A percentile compares a stretch with the other conserved stretches of the same genome.
Evolutionary conservation across 179 eudicot genomes (phyloP).

Genomic region (Patellifolia procumbens): DNA sequence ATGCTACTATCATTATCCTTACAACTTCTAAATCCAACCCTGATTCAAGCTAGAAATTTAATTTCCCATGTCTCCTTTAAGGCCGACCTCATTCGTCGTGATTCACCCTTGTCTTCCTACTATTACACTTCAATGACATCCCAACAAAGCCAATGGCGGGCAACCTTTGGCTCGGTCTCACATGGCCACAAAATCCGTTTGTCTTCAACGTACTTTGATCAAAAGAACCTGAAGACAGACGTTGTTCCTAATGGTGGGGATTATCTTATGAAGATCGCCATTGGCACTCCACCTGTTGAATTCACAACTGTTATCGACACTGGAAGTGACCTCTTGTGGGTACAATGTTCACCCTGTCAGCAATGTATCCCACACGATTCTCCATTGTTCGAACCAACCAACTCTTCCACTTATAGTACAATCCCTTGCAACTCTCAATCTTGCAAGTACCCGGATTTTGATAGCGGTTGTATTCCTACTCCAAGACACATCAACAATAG

Average conservation of each 20-base stretch:
- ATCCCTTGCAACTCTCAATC: conserved; percentile 34
- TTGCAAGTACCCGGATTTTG: conserved; percentile 25
- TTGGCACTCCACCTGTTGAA: conserved; percentile 56
- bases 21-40: background rate
- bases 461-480: conserved; percentile 22
- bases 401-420: conserved; percentile 37
- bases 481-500: background rate
- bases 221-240: conserved; percentile 11
- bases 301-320: conserved; percentile 48
- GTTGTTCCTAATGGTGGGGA: conserved; percentile 41
- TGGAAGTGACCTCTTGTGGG: conserved; percentile 59
- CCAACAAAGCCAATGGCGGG: conserved; percentile 11
- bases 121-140: conserved; percentile 26
- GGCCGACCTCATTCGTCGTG: conserved; percentile 46
- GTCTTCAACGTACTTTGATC: background rate
- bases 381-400: conserved; percentile 40
- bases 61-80: conserved; percentile 23
- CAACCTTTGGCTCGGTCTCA: conserved; percentile 14
- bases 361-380: conserved; percentile 34
- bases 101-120: conserved; percentile 40
- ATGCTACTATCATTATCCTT: conserved; percentile 11
- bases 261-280: conserved; percentile 44
- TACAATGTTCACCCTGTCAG: conserved; percentile 52
- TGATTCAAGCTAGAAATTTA: conserved; percentile 8
- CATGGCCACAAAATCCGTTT: conserved; percentile 11